Evolutionary conservation across 768 basidiomycete species (phyloP).

Genomic region (Melanogaster broomeanus): DNA sequence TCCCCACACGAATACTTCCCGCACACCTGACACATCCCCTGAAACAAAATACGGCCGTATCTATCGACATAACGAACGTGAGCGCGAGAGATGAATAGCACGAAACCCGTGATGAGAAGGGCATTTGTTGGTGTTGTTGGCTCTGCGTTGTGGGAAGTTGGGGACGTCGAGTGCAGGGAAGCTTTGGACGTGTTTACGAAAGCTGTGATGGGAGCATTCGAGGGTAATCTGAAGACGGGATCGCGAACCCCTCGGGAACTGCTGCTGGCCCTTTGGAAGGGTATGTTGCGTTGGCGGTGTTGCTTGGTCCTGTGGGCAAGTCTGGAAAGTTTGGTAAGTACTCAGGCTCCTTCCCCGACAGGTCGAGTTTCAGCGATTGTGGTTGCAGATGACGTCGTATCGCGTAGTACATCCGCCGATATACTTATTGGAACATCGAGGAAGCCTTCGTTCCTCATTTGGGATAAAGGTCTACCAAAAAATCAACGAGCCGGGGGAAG

Average conservation of each 20-base stretch:
- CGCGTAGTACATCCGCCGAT: slow-evolving; percentile 49
- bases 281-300: slow-evolving; percentile 70
- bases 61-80: slow-evolving; percentile 44
- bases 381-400: slow-evolving; percentile 46
- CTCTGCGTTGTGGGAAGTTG: slow-evolving; percentile 51
- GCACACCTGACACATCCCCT: slow-evolving; percentile 63
- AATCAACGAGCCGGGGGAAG: slow-evolving; percentile 57
- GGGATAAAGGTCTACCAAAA: slow-evolving; percentile 88
- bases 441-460: slow-evolving; percentile 86
- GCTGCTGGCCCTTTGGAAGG: slow-evolving; percentile 78
- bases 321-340: slow-evolving; percentile 56
- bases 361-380: slow-evolving; percentile 3
- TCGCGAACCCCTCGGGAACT: slow-evolving; percentile 58
- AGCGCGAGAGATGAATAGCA: slow-evolving; percentile 66
- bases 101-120: slow-evolving; percentile 61
- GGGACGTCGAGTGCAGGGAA: slow-evolving; percentile 34
- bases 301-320: slow-evolving; percentile 61
- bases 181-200: slow-evolving; percentile 54
- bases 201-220: slow-evolving; percentile 60
- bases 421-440: slow-evolving; percentile 47
- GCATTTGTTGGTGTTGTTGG: slow-evolving; percentile 69
- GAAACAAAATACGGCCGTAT: slow-evolving; percentile 38
- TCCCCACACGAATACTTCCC: slow-evolving; percentile 56
- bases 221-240: slow-evolving; percentile 64
- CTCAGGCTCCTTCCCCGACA: slow-evolving; percentile 7